Percentiles rank a stretch among this genome's conserved stretches.
These are phyloP conservation scores for Endogone sp. DNA, from an alignment of 192 early-diverging fungal genomes.

Conservation along the genomic window DNA sequence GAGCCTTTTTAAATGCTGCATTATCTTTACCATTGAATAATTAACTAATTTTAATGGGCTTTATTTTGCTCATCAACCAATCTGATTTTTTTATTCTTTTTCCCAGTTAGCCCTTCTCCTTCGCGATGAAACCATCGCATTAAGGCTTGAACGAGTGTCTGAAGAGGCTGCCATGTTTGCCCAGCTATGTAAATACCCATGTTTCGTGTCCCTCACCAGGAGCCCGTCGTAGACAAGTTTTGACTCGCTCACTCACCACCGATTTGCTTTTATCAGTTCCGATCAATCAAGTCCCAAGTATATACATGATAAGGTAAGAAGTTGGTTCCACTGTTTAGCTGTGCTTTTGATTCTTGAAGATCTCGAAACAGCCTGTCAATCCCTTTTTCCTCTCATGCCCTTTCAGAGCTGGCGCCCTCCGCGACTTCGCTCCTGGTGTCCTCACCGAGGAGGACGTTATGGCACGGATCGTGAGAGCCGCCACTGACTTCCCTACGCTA, in stretches of 20 bases:
- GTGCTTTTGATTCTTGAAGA: too few relatives aligned
- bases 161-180: neutral
- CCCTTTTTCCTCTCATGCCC: neutral
- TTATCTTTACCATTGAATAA: neutral
- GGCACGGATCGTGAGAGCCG: neutral
- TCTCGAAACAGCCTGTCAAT: too few relatives aligned
- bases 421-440: neutral
- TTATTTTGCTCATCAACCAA: too few relatives aligned
- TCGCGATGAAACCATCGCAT: neutral
- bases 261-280: neutral
- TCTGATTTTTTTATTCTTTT: neutral
- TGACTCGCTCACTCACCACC: neutral
- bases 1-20: neutral
- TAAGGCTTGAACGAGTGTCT: neutral
- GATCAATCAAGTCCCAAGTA: neutral
- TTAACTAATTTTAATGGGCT: too few relatives aligned
- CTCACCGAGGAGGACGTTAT: neutral
- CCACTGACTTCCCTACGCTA: neutral
- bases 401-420: neutral
- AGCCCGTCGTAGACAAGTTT: too few relatives aligned
- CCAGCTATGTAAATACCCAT: neutral
- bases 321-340: too few relatives aligned
- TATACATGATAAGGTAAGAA: neutral
- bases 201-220: too few relatives aligned
- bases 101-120: neutral